A percentile compares a stretch with the other conserved stretches of the same genome.
phyloP scores from a whole-genome alignment of 768 basidiomycete species.

The Chiua virens region DNA sequence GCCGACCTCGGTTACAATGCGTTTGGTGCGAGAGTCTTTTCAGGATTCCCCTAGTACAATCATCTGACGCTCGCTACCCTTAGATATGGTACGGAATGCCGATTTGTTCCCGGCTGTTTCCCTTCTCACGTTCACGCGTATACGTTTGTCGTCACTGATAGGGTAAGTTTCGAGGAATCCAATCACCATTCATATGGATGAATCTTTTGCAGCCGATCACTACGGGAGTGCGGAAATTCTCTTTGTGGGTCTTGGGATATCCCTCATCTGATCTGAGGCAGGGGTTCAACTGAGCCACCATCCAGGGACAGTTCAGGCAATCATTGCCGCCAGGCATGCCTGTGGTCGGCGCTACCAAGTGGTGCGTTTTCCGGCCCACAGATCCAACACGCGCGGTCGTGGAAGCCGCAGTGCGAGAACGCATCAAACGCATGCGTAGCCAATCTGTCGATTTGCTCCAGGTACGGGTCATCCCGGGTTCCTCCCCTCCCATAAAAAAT shows the following conservation, averaged over 20 bases:
- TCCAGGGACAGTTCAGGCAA: conserved; percentile 68
- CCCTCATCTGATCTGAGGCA: background rate
- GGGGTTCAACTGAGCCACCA: background rate
- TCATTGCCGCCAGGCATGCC: conserved; percentile 39
- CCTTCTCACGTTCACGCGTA: conserved; percentile 16
- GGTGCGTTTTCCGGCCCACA: conserved; percentile 71
- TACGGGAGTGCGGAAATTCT: conserved; percentile 83
- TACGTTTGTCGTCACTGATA: conserved; percentile 10
- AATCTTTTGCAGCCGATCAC: conserved; percentile 64
- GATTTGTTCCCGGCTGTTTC: background rate
- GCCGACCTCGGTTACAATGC: conserved; percentile 53
- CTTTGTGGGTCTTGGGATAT: conserved; percentile 54
- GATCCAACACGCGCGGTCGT: conserved; percentile 55
- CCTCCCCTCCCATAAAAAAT: background rate
- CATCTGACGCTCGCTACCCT: conserved; percentile 5
- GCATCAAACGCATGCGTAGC: conserved; percentile 65
- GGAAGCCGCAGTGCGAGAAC: conserved; percentile 63
- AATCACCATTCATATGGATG: conserved; percentile 6
- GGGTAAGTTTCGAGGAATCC: conserved; percentile 22
- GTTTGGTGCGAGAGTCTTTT: conserved; percentile 35
- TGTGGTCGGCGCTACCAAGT: conserved; percentile 79
- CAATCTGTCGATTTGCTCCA: conserved; percentile 71
- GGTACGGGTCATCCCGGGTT: conserved; percentile 37
- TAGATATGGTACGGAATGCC: conserved; percentile 55
- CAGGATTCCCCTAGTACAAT: conserved; percentile 9